Base-by-base conservation (phyloP, 2,329 filamentous ascomycete species). In the Trichoderma guizhouense region DNA sequence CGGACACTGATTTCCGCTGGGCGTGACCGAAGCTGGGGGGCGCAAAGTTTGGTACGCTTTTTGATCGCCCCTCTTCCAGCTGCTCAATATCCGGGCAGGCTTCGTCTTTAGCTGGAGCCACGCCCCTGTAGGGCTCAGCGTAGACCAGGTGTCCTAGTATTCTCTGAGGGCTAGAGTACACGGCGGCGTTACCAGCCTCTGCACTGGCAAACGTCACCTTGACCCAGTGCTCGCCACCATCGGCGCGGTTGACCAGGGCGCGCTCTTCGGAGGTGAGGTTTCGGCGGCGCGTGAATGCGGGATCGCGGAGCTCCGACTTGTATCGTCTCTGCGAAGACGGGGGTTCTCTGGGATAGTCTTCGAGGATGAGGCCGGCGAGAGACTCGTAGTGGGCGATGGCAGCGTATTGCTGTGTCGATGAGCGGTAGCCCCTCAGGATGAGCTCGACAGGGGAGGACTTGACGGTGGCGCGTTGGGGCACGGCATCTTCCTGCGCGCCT, bases 281-380 rank as follows among this genome's bases (percentile, higher is more conserved):
- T 53, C 85, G 84, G 66, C 88, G 87, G 72, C 90, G 89, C 62
- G 91, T 90, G 9, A 92, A 88, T 11, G 92, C 90, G 65, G 92
- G 89, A 76, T 94, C 91, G 74, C 92, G 88, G 73, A 93, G 88
- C 75, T 95, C 89, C 1, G 91, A 88, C 78, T 93, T 92, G 84
- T 92, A 95, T 72, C 92, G 87, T 71, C 87, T 86, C 78, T 89
- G 88, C 74, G 90, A 87, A 71, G 89, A 86, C 3, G 93, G 92
- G n/a, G 95, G 92, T 74, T 93, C 91, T 74, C 95, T 91, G 9
- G 94, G 90, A 81, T 98, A 98, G 82, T 98, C 95, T 83, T 98
- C 95, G 81, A 95, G 95, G 79, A 98, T 93, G 74, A 89, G 84
- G 30, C 95, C 95, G 7, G 93, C 95, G 55, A 97, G 90, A 73